phyloP scores from a whole-genome alignment of 2,329 filamentous ascomycete genomes.

The Pestalotiopsis sp. region DNA sequence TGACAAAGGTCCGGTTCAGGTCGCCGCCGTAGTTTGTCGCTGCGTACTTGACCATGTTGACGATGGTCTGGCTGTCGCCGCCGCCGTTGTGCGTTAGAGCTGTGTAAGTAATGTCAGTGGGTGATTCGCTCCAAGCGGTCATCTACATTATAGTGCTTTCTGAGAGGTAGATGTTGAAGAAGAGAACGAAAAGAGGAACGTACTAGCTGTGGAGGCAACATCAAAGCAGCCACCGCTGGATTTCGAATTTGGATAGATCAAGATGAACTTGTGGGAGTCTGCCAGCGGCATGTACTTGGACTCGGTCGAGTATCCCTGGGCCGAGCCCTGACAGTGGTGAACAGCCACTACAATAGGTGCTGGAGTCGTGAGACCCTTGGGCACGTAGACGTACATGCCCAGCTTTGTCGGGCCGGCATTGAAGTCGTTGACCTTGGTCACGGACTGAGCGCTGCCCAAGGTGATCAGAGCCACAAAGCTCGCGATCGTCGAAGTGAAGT shows the following conservation, averaged over 20 bases:
- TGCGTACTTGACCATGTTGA: conserved; percentile 40
- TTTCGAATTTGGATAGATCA: conserved; percentile 48
- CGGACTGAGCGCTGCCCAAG: conserved; percentile 27
- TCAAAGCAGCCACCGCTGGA: conserved; percentile 58
- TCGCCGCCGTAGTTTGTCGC: conserved; percentile 36
- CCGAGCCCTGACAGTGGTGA: conserved; percentile 60
- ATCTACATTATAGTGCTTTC: background rate
- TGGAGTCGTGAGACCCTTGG: conserved; percentile 32
- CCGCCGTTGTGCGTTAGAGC: conserved; percentile 36
- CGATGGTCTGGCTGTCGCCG: conserved; percentile 41
- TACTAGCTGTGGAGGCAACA: conserved; percentile 51
- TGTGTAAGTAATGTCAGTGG: background rate
- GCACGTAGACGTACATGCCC: conserved; percentile 38
- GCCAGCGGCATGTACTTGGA: conserved; percentile 56
- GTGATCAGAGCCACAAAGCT: conserved; percentile 28
- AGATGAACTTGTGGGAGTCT: conserved; percentile 58
- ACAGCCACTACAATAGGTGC: conserved; percentile 54
- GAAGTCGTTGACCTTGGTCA: conserved; percentile 35
- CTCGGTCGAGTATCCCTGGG: conserved; percentile 51
- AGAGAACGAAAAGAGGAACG: conserved; percentile 9
- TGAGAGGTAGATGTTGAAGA: background rate
- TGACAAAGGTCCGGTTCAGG: conserved; percentile 32
- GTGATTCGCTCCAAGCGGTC: background rate
- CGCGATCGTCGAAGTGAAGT: conserved; percentile 20
- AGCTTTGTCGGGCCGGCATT: conserved; percentile 33